A percentile compares a stretch with the other conserved stretches of the same genome.
These are phyloP conservation scores for Apiospora saccharicola DNA, from an alignment of 2,329 filamentous ascomycete species.

Conservation along the genomic window DNA sequence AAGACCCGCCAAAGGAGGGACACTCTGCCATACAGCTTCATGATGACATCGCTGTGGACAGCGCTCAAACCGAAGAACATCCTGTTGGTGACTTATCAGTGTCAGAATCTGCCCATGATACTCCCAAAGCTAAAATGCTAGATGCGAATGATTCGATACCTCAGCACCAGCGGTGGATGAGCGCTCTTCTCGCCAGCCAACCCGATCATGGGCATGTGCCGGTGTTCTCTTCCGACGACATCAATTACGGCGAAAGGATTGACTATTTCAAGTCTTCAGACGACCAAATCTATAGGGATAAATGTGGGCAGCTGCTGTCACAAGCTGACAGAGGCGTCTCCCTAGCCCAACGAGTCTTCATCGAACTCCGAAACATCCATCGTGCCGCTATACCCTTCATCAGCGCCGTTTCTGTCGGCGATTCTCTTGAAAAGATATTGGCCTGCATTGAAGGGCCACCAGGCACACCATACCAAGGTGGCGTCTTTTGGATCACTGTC, in stretches of 20 bases:
- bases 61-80: neutral
- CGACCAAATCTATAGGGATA: neutral
- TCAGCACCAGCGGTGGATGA: constrained; percentile 1
- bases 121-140: neutral
- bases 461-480: constrained; percentile 35
- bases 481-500: neutral
- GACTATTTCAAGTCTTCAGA: neutral
- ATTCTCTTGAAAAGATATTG: constrained; percentile 33
- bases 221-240: neutral
- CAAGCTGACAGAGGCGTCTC: neutral
- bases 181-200: neutral
- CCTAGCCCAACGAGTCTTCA: neutral
- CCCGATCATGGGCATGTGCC: neutral
- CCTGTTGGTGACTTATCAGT: neutral
- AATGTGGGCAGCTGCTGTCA: neutral
- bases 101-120: neutral
- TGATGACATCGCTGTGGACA: neutral
- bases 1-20: neutral
- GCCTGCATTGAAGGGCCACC: constrained; percentile 38
- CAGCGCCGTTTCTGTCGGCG: constrained; percentile 30
- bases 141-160: neutral
- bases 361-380: neutral
- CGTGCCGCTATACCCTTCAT: neutral
- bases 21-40: neutral
- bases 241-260: neutral